phyloP scores from a whole-genome alignment of 176 grass and related monocot genomes.

The Chrysopogon serrulatus region DNA sequence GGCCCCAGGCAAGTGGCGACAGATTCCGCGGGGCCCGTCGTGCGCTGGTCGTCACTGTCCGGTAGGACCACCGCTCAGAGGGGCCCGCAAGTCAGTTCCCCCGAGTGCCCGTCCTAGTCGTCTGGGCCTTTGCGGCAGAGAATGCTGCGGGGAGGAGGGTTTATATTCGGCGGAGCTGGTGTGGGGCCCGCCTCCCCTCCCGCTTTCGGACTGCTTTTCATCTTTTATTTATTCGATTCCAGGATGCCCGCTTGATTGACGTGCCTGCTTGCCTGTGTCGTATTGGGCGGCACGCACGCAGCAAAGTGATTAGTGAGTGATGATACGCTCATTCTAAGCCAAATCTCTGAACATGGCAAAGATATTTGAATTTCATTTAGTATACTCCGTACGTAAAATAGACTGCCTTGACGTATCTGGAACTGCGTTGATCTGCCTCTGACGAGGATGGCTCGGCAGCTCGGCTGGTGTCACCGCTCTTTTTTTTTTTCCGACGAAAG shows the following conservation, averaged over 20 bases:
- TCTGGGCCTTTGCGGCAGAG: too few relatives aligned
- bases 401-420: too few relatives aligned
- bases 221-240: not conserved
- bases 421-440: too few relatives aligned
- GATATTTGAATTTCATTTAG: too few relatives aligned
- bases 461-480: not conserved
- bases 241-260: not conserved
- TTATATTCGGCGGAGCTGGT: too few relatives aligned
- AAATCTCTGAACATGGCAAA: not conserved
- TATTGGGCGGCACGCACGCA: not conserved
- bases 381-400: too few relatives aligned
- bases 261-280: not conserved
- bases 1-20: not conserved
- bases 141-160: too few relatives aligned
- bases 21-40: not conserved
- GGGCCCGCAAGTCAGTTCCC: not conserved
- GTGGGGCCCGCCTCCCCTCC: not conserved
- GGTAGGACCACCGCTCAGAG: accelerated
- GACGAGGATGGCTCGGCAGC: too few relatives aligned
- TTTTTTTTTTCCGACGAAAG: not conserved
- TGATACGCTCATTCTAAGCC: not conserved
- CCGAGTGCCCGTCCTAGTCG: not conserved
- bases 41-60: accelerated
- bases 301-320: too few relatives aligned
- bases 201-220: not conserved